Evolutionary conservation across 345 rosid genomes (phyloP).

Genomic region (Rhodomyrtus tomentosa): DNA sequence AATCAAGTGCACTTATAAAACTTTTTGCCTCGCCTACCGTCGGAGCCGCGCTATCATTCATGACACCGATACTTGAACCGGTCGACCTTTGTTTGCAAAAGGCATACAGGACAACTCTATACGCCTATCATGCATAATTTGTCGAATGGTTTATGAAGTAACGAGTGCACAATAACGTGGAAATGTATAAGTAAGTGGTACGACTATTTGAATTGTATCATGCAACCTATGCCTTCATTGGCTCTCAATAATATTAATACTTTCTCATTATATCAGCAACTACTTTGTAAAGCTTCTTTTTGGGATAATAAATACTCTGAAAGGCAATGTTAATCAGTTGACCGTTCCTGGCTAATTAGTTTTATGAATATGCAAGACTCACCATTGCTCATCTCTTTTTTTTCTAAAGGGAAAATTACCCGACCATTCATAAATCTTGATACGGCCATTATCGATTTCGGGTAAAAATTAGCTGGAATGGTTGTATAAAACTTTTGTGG

Average conservation of each 20-base stretch:
- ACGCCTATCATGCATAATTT: neutral
- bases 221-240: neutral
- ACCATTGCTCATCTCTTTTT: neutral
- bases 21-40: neutral
- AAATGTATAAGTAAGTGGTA: neutral
- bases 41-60: neutral
- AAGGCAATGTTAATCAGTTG: neutral
- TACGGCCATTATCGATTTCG: rapidly evolving
- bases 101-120: neutral
- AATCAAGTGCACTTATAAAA: neutral
- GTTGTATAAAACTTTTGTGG: neutral
- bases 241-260: neutral
- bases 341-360: neutral
- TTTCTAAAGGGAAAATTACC: neutral
- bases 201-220: neutral
- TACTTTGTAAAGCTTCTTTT: neutral
- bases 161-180: neutral
- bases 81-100: neutral
- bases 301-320: neutral
- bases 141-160: neutral
- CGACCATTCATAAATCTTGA: neutral
- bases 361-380: neutral
- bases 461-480: neutral
- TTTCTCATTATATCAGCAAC: neutral
- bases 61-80: neutral